Base-by-base conservation (phyloP, 1,284 basidiomycete genomes). In the Papiliotrema flavescens region DNA sequence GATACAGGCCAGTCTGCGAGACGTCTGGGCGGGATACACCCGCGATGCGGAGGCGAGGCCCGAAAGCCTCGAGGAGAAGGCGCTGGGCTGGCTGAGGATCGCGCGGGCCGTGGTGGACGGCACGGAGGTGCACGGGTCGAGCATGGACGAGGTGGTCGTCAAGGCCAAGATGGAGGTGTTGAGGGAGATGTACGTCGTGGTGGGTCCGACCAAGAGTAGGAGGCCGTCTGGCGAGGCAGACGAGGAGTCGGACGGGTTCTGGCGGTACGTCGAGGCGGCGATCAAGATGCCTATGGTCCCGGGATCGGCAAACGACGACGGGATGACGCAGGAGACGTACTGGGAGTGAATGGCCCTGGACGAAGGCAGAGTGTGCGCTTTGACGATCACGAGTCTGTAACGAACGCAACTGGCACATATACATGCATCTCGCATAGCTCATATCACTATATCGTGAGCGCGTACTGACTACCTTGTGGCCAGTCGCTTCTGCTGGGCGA, bases 261-360 rank as follows among this genome's bases (percentile, higher is more conserved):
- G 60, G 59, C 53, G 67, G n/a, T 54, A 67, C 20, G 54, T 71
- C n/a, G 71, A 75, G 57, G 63, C 63, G 47, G 61, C 62, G 3
- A 62, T 69, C 13, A 46, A 19, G 26, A 36, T 20, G 46, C 11
- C 43, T 19, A 24, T 20, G 40, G 2, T 36, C 19, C 26, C 24
- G 44, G 42, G 48, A 28, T 32, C 28, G 28, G 28, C n/a, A 37
- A 40, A 14, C 24, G 45, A 36, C 28, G 48, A 48, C 47, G 32
- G 54, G 26, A 37, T 58, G 51, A 55, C 53, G 20, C 61, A 62
- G 52, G 35, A 47, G 26, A 47, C 47, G n/a, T 63, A 61, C 34
- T 60, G 56, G 59, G 58, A 61, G 49, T 61, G 48, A 24, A 43
- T 11, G 3, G 28, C 23, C 4, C 20, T 22, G 36, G 36, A 26